Evolutionary conservation across 2,329 filamentous ascomycete genomes (phyloP).

Genomic region (Xylaria sp.): DNA sequence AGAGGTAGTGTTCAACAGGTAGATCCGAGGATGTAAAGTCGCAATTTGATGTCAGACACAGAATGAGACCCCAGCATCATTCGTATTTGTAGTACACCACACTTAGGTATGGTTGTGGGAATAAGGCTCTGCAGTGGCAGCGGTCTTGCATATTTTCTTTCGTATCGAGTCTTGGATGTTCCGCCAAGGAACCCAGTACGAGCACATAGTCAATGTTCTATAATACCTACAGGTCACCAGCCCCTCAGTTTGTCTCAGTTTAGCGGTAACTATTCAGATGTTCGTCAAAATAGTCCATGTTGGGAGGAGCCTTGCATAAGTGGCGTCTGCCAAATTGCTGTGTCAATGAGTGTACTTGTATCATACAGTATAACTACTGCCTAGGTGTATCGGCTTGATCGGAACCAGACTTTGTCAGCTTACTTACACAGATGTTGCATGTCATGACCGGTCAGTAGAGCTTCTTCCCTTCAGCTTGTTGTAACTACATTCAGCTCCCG

Average conservation of each 20-base stretch:
- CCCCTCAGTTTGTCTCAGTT: background rate
- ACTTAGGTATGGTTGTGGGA: constrained; percentile 13
- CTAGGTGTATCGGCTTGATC: background rate
- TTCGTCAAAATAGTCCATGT: constrained; percentile 10
- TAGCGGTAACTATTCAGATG: background rate
- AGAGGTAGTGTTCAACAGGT: background rate
- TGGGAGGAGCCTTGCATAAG: constrained; percentile 10
- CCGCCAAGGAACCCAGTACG: constrained; percentile 12
- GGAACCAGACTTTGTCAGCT: constrained; percentile 23
- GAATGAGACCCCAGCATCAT: constrained; percentile 18
- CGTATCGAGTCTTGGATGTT: constrained; percentile 25
- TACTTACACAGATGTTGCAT: constrained; percentile 20
- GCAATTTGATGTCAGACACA: constrained; percentile 31
- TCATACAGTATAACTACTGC: background rate
- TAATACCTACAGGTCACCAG: constrained; percentile 15
- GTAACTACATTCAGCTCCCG: constrained; percentile 4
- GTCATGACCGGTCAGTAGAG: background rate
- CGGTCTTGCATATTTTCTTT: constrained; percentile 14
- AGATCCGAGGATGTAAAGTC: constrained; percentile 25
- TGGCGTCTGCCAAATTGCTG: constrained; percentile 15
- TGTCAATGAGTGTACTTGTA: background rate
- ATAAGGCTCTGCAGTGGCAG: constrained; percentile 16
- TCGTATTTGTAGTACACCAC: constrained; percentile 28
- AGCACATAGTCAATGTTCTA: constrained; percentile 11
- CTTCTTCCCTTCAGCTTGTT: constrained; percentile 24